Evolutionary conservation across 441 rosid species (phyloP), one percentile per base, ranked within the genome.

Genomic region (Breynia disticha): DNA sequence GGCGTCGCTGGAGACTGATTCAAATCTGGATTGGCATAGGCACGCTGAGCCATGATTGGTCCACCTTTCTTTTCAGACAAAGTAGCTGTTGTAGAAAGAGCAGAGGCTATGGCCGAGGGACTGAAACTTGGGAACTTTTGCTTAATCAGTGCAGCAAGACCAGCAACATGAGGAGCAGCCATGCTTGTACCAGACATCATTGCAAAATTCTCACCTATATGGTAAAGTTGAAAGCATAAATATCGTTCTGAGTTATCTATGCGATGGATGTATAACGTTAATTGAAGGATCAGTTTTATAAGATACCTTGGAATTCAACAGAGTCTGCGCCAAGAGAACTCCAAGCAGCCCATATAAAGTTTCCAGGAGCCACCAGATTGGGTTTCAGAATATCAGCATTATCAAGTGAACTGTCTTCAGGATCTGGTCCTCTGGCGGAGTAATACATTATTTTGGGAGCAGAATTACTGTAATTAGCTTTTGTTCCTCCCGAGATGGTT

Each of bases 141-240:
- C 76, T 81, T 88, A 55, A 93, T 67, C 60, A 88, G 66, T 35
- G 97, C 97, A 57, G 97, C 95, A 43, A 93, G 79, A 38, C 98
- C 97, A 24, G 97, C 90, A 64, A 88, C 55, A 73, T 88, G 98
- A 65, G 98, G 98, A 69, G 96, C 98, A 46, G 97, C 91, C 98
- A 93, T 93, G 75, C 98, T 93, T 1, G 97, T 88, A 56, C 97
- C 97, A 17, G 98, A 93, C 95, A 88, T 79, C 78, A 88, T 83
- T 1, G 98, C 98, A 47, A 93, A 93, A 49, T 54, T 78, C 70
- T 93, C 98, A 56, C 97, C 98, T 91, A 51, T 19, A 62, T n/a
- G 39, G 51, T 47, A 38, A 28, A 62, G 52, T 66, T 61, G 15
- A 11, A 4, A 4, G 2, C 44, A 41, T 41, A 41, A 11, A 15